Base-by-base conservation (phyloP, 1,284 basidiomycete species). In the Trametes sp. region DNA sequence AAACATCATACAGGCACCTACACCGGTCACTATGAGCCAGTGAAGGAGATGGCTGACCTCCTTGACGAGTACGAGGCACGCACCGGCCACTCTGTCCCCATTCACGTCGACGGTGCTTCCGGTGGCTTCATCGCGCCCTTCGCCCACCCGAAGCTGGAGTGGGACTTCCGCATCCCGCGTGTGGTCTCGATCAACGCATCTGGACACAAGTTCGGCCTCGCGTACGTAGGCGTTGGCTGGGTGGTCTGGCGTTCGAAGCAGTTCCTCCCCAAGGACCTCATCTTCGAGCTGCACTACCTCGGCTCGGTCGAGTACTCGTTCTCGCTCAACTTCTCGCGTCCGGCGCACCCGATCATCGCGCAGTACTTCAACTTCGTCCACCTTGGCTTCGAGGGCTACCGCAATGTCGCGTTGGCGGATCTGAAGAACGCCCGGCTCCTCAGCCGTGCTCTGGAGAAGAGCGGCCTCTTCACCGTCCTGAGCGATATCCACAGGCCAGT, bases 281-380 rank as follows among this genome's bases (percentile, higher is more conserved):
- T 98, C 68, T 98, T 98, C 73, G 96, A 98, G 77, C 85, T 98
- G 23, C 95, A 96, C 76, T 95, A 94, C 69, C 77, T 84, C 52
- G 82, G 81, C 16, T 80, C 77, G 0, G 81, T 84, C 59, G 85
- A 88, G 70, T 87, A 87, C 72, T 82, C 90, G 0, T 98, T 96
- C 82, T 96, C 95, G 26, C 85, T 98, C 73, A 98, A 98, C 82
- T 98, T 98, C 76, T 95, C 93, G 46, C 88, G 96, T 10, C 95
- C 94, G 0, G 94, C 94, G 26, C 87, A 93, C 44, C 94, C 96
- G 11, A 92, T 98, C 73, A 89, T 98, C 54, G 93, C 88, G 1
- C 95, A 97, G 76, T 95, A 96, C 80, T 98, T 94, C 84, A 97
- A 94, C 76, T 86, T 95, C 74, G 74, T 96, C 46, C 90, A 94